Evolutionary conservation across 768 basidiomycete genomes (phyloP).

Genomic region (Suillus lakei): DNA sequence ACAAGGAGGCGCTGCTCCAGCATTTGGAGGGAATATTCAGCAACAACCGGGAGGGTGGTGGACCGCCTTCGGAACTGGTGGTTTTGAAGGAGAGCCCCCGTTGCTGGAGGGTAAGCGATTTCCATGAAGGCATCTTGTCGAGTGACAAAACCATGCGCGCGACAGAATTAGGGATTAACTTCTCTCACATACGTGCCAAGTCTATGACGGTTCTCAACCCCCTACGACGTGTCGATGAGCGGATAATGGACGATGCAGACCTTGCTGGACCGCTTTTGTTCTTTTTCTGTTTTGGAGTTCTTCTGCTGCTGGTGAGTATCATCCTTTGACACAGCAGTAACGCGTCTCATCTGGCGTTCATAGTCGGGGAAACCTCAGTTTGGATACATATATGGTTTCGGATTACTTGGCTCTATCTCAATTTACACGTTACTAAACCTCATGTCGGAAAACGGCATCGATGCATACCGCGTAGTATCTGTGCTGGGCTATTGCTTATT

Average conservation of each 20-base stretch:
- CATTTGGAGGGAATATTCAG: conserved; percentile 78
- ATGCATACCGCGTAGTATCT: conserved; percentile 92
- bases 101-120: conserved; percentile 81
- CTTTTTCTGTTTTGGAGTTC: conserved; percentile 92
- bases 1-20: conserved; percentile 47
- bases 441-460: conserved; percentile 95
- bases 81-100: conserved; percentile 94
- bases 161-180: conserved; percentile 96
- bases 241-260: conserved; percentile 99
- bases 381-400: conserved; percentile 98
- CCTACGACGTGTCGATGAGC: conserved; percentile 78
- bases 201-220: conserved; percentile 96
- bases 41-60: conserved; percentile 77
- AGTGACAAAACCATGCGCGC: background rate
- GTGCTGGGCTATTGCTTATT: conserved; percentile 96
- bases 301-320: conserved; percentile 83
- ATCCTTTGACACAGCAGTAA: background rate
- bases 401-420: conserved; percentile 89
- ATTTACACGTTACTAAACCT: conserved; percentile 95
- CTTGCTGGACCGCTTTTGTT: conserved; percentile 95
- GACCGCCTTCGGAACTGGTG: conserved; percentile 95
- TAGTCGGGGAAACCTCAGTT: conserved; percentile 99
- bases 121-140: background rate
- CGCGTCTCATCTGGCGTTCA: conserved; percentile 5
- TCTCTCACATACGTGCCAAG: conserved; percentile 92